Conservation (phyloP, 768 basidiomycete species). For the Mycena pura region DNA sequence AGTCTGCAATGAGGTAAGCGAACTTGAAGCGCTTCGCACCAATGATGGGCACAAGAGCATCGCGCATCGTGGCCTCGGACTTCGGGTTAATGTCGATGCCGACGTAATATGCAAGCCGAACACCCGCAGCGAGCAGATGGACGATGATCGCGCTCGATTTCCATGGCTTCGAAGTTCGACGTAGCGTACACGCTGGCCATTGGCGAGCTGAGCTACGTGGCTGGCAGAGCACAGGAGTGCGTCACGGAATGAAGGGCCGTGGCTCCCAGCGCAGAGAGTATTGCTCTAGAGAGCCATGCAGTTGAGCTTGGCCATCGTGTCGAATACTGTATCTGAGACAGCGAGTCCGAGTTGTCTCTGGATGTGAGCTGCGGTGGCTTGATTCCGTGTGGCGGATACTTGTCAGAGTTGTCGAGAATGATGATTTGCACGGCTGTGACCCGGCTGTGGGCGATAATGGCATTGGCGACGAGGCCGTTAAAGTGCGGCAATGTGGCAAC, state of each 20-base stretch:
- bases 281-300: neutral
- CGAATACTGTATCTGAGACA: neutral
- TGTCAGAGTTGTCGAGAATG: constrained; percentile 3
- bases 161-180: constrained; percentile 1
- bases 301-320: neutral
- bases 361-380: neutral
- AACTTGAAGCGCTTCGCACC: neutral
- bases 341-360: neutral
- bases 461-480: neutral
- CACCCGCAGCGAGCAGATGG: neutral
- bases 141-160: neutral
- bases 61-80: neutral
- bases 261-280: neutral
- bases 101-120: neutral
- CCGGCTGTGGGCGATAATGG: neutral
- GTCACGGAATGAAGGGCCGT: neutral
- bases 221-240: neutral
- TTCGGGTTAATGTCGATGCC: constrained; percentile 3
- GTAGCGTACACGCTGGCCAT: constrained; percentile 1
- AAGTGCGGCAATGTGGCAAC: neutral
- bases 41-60: neutral
- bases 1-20: neutral
- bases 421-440: neutral
- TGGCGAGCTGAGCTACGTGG: neutral
- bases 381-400: neutral